Conservation (phyloP, 176 grass and related monocot species). For the Areca catechu region DNA sequence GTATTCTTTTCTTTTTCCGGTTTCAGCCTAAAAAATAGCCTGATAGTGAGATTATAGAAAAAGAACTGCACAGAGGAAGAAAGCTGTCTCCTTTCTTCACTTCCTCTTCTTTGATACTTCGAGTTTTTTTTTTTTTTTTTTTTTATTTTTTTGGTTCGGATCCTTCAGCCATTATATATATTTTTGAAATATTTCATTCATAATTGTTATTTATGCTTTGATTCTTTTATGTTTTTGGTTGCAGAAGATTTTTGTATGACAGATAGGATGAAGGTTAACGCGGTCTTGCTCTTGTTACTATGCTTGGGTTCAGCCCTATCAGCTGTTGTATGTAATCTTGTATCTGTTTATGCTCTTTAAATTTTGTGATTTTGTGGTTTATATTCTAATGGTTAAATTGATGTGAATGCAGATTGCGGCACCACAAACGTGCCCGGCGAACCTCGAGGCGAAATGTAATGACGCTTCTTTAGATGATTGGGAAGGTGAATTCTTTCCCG, state of each 20-base stretch:
- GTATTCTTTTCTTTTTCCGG: too few species aligned
- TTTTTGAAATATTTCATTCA: too few species aligned
- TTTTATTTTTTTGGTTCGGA: too few species aligned
- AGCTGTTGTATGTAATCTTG: constrained; percentile 26
- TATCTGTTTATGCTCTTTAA: background rate
- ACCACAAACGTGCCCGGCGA: constrained; percentile 43
- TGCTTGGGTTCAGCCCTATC: constrained; percentile 29
- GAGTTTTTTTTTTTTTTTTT: too few species aligned
- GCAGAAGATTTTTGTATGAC: background rate
- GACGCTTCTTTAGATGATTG: constrained; percentile 39
- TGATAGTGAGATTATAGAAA: too few species aligned
- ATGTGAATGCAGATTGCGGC: constrained; percentile 29
- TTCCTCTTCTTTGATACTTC: too few species aligned
- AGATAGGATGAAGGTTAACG: constrained; percentile 30
- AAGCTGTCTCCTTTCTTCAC: too few species aligned
- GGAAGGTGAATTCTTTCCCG: constrained; percentile 78
- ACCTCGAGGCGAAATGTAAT: constrained; percentile 40
- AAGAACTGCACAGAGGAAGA: too few species aligned
- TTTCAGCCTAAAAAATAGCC: too few species aligned
- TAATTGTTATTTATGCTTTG: too few species aligned
- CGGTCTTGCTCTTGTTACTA: constrained; percentile 21
- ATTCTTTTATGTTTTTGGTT: background rate
- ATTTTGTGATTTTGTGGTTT: background rate
- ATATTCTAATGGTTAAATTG: background rate
- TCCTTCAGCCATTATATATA: too few species aligned